Conservation (phyloP, 139 green algal species). For the Chlamydomonas sp. region DNA sequence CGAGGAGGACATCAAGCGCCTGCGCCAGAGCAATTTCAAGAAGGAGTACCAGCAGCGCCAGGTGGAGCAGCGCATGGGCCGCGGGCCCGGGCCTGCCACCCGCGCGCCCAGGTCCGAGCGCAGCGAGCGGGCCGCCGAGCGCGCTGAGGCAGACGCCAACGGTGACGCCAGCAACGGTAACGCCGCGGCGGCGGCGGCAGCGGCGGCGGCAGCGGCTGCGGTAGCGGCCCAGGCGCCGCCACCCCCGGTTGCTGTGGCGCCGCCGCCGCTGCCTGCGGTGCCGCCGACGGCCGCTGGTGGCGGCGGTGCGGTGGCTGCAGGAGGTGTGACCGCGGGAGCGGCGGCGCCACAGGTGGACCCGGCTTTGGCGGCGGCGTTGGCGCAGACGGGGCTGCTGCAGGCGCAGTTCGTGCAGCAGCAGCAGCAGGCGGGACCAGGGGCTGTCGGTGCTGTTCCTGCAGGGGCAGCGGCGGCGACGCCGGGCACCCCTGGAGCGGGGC, state of each 20-base stretch:
- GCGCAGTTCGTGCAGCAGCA: not conserved
- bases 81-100: not conserved
- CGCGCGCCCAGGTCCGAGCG: no score
- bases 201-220: not conserved
- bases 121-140: not conserved
- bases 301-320: not conserved
- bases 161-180: no score
- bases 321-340: not conserved
- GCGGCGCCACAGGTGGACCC: not conserved
- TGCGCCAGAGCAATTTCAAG: constrained; percentile 58
- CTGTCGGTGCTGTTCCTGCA: not conserved
- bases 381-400: constrained; percentile 1
- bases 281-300: no score
- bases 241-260: not conserved
- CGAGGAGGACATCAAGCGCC: constrained; percentile 47
- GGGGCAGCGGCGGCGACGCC: not conserved
- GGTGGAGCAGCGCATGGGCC: constrained; percentile 33
- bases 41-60: constrained; percentile 51
- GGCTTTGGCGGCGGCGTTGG: no score
- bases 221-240: not conserved
- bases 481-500: no score
- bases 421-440: not conserved
- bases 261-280: not conserved
- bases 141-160: no score
- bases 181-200: not conserved